These are phyloP conservation scores for Pseudoscleropodium purum DNA, from an alignment of 225 moss, liverwort and hornwort genomes.

Conservation along the genomic window DNA sequence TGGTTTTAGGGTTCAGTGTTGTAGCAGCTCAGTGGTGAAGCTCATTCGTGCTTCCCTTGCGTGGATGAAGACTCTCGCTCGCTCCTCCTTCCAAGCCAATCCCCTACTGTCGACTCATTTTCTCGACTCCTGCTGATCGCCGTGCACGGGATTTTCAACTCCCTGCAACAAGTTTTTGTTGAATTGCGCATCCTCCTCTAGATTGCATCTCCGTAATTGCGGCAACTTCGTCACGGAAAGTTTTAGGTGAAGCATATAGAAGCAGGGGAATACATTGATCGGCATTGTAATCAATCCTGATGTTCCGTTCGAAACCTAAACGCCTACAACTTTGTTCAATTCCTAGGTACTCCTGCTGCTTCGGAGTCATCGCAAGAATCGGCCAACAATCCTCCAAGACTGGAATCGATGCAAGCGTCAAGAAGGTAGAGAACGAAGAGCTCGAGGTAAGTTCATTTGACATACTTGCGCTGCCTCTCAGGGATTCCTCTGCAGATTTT, in stretches of 20 bases:
- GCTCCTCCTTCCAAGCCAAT: not conserved
- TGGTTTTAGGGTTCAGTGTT: no score
- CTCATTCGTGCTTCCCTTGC: conserved; percentile 6
- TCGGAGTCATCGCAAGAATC: not conserved
- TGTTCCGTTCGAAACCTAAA: not conserved
- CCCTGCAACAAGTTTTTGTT: not conserved
- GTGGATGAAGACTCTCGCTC: not conserved
- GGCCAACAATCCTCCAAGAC: not conserved
- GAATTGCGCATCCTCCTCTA: not conserved
- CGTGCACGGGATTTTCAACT: not conserved
- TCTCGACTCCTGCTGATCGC: not conserved
- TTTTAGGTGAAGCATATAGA: not conserved
- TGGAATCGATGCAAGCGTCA: not conserved
- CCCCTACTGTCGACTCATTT: not conserved
- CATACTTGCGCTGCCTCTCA: not conserved
- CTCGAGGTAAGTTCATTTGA: not conserved
- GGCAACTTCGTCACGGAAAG: not conserved
- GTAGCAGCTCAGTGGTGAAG: not conserved
- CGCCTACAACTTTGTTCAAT: not conserved
- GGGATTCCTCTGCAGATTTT: no score
- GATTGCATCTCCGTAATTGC: not conserved
- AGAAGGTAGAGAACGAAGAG: not conserved
- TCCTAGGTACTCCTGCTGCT: not conserved
- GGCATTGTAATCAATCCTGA: not conserved
- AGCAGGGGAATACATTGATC: not conserved